These are phyloP conservation scores for Ophiostoma sp. DNA, from an alignment of 2,329 filamentous ascomycete species.

Conservation along the genomic window DNA sequence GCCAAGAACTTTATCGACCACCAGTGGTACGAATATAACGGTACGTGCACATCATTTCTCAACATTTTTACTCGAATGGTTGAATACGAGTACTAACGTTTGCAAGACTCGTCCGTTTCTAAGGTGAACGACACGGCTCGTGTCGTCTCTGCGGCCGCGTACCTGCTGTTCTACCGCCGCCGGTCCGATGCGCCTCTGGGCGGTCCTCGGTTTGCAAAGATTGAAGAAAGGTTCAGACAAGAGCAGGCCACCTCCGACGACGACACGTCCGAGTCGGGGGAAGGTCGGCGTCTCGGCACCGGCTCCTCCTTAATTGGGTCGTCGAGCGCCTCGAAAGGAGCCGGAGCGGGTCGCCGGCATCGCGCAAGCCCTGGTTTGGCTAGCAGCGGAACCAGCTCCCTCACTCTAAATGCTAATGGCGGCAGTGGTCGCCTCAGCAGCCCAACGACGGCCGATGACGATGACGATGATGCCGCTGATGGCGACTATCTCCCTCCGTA, in stretches of 20 bases:
- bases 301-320: conserved; percentile 84
- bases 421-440: conserved; percentile 5
- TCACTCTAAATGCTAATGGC: conserved; percentile 13
- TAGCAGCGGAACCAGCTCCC: conserved; percentile 36
- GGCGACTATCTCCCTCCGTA: conserved; percentile 44
- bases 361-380: conserved; percentile 62
- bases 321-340: conserved; percentile 82
- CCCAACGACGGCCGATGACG: background rate
- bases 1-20: conserved; percentile 88
- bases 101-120: conserved; percentile 71
- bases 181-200: conserved; percentile 76
- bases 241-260: conserved; percentile 47
- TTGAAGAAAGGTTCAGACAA: conserved; percentile 64
- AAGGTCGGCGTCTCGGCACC: conserved; percentile 81
- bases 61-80: background rate
- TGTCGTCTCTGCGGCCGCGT: conserved; percentile 75
- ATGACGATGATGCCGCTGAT: conserved; percentile 5
- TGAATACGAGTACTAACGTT: background rate
- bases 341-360: conserved; percentile 68
- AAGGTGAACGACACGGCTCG: conserved; percentile 59
- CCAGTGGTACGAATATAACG: conserved; percentile 96
- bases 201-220: conserved; percentile 69
- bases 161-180: conserved; percentile 93
- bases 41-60: conserved; percentile 52
- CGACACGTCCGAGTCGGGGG: conserved; percentile 59